phyloP scores from a whole-genome alignment of 768 basidiomycete genomes.

The Leccinum longicurvipes region DNA sequence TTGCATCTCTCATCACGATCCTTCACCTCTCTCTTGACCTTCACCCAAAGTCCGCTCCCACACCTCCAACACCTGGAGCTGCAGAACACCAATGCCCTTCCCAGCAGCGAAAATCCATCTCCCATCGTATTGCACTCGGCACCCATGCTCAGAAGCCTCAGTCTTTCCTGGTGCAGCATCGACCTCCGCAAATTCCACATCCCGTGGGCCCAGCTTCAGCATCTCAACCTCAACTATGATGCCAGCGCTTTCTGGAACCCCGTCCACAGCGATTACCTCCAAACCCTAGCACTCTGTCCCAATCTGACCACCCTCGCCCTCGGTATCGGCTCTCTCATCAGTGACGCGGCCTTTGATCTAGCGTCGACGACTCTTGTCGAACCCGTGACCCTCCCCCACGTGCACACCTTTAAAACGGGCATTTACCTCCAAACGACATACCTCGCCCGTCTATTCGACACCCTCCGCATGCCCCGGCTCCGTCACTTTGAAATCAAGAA shows the following conservation, averaged over 20 bases:
- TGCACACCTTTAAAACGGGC: slow-evolving; percentile 27
- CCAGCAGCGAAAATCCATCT: slow-evolving; percentile 24
- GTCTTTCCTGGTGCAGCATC: slow-evolving; percentile 27
- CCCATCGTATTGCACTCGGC: slow-evolving; percentile 24
- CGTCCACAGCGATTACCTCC: slow-evolving; percentile 28
- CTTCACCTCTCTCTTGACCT: slow-evolving; percentile 26
- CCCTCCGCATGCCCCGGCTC: slow-evolving; percentile 23
- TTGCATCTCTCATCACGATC: slow-evolving; percentile 24
- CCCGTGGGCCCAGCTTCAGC: slow-evolving; percentile 28
- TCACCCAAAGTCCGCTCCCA: slow-evolving; percentile 25
- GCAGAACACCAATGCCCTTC: slow-evolving; percentile 24
- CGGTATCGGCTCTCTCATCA: slow-evolving; percentile 22
- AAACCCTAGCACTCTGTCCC: slow-evolving; percentile 21
- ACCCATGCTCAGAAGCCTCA: slow-evolving; percentile 26
- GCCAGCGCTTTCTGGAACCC: slow-evolving; percentile 30
- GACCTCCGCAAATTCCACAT: slow-evolving; percentile 26
- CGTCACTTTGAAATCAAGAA: slow-evolving; percentile 28
- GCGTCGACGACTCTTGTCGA: background rate
- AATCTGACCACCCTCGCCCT: slow-evolving; percentile 28
- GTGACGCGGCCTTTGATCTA: slow-evolving; percentile 12
- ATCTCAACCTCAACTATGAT: slow-evolving; percentile 27
- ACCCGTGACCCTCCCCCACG: slow-evolving; percentile 25
- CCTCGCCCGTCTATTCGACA: slow-evolving; percentile 23
- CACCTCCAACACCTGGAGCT: slow-evolving; percentile 25
- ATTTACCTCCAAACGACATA: slow-evolving; percentile 29